A percentile compares a stretch with the other conserved stretches of the same genome.
Conservation (phyloP, 345 rosid species). For the Psidium guajava region DNA sequence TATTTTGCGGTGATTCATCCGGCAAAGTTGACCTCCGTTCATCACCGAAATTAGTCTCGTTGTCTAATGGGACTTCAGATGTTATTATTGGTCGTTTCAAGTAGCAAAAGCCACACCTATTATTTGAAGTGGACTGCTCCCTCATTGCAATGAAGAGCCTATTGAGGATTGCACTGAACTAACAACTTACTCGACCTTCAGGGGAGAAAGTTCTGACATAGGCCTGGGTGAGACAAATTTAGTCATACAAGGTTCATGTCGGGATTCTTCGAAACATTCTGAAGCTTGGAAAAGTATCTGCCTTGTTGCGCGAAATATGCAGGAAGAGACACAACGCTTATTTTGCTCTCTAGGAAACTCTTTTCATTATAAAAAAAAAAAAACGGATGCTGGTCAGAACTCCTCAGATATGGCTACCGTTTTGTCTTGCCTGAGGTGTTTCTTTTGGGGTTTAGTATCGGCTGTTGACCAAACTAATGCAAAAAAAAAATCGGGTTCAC, state of each 20-base stretch:
- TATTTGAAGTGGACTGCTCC: slow-evolving; percentile 7
- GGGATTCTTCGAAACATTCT: slow-evolving; percentile 12
- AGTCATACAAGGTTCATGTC: slow-evolving; percentile 2
- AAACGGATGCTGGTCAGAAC: slow-evolving; percentile 12
- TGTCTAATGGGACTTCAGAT: slow-evolving; percentile 38
- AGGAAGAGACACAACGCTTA: slow-evolving; percentile 41
- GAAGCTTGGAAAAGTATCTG: slow-evolving; percentile 35
- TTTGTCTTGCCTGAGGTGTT: slow-evolving; percentile 62
- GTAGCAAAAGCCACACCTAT: neutral
- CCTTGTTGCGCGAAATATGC: slow-evolving; percentile 32
- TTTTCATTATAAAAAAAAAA: slow-evolving; percentile 13
- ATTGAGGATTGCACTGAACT: slow-evolving; percentile 15
- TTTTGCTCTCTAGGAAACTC: slow-evolving; percentile 27
- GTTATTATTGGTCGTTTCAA: neutral
- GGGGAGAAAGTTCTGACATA: slow-evolving; percentile 13
- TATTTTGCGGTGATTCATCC: slow-evolving; percentile 19
- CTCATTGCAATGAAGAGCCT: slow-evolving; percentile 11
- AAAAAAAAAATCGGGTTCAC: slow-evolving; percentile 14
- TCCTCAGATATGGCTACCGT: slow-evolving; percentile 25
- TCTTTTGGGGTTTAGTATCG: slow-evolving; percentile 77
- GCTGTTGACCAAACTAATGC: slow-evolving; percentile 24
- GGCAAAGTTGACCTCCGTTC: slow-evolving; percentile 25
- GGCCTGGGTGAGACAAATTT: slow-evolving; percentile 5
- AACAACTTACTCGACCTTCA: no score
- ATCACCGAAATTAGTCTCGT: slow-evolving; percentile 50